Base-by-base conservation (phyloP, 2,329 filamentous ascomycete genomes). In the Byssochlamys sp. region DNA sequence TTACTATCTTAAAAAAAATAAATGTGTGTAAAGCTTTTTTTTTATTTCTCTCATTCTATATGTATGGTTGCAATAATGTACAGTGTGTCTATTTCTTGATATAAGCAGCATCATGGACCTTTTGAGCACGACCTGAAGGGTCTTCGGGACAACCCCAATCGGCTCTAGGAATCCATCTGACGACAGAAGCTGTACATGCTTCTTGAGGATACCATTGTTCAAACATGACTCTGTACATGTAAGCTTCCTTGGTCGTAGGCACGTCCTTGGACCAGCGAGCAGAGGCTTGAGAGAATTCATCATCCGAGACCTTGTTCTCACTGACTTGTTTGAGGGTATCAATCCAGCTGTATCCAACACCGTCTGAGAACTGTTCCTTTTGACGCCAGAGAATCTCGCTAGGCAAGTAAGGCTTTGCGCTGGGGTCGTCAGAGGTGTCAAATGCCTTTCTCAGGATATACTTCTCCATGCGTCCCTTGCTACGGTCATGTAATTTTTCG, bases 291-390 rank as follows among this genome's bases (percentile, higher is more conserved):
- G 92, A 84, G 95, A 92, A 82, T 91, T 91, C 88, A 97, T 97
- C 92, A 70, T 99, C 92, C 19, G 89, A 95, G 57, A 99, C 88
- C 58, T 94, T 84, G 63, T 86, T 74, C 77, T 95, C 91, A 33
- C 95, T 94, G 69, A 88, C 89, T 76, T 97, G 94, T 82, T 96
- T 97, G 68, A 99, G 84, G 6, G 87, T 89, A 70, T 99, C 94
- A 71, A 99, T 99, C 94, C 94, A 99, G 62, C 94, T 91, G 78
- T 99, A 99, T 58, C 94, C 94, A 58, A 99, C 94, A 72, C 94
- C 95, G 69, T 99, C 95, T 58, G 88, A 95, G 81, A 99, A 99
- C 78, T 99, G 94, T 80, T 99, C 94, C 85, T 99, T 99, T 78
- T 99, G 95, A 71, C 95, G 84, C 89, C 90, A 99, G 58, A 99